These are phyloP conservation scores for Taphrina betulina DNA, from an alignment of 1,139 yeast genomes.

Conservation along the genomic window DNA sequence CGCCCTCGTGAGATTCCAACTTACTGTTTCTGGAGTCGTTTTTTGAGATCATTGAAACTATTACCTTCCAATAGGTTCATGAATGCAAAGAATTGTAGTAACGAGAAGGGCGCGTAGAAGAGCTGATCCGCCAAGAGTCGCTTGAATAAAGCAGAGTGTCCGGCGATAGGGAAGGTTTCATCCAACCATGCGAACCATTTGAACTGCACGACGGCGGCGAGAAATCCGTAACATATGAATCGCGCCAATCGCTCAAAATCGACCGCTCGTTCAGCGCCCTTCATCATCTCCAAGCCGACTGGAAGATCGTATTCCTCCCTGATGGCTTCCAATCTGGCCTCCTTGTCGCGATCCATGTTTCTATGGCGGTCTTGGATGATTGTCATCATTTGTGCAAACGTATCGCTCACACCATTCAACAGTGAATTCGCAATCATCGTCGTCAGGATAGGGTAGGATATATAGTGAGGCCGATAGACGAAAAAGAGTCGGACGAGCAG, in stretches of 20 bases:
- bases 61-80: constrained; percentile 66
- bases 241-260: constrained; percentile 31
- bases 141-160: constrained; percentile 24
- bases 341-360: constrained; percentile 14
- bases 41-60: constrained; percentile 41
- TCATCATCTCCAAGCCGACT: constrained; percentile 23
- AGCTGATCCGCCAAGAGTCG: constrained; percentile 56
- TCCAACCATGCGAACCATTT: constrained; percentile 34
- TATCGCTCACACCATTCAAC: constrained; percentile 26
- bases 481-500: constrained; percentile 19
- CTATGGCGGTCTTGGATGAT: constrained; percentile 6
- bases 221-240: constrained; percentile 29
- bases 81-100: constrained; percentile 64
- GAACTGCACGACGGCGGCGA: constrained; percentile 31
- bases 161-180: constrained; percentile 25
- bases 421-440: constrained; percentile 26
- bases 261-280: constrained; percentile 28
- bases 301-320: constrained; percentile 25
- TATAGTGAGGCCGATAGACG: constrained; percentile 26
- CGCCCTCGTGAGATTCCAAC: background rate
- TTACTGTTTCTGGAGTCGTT: constrained; percentile 32
- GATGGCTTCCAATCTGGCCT: constrained; percentile 22
- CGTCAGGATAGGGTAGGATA: constrained; percentile 31
- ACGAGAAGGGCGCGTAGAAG: constrained; percentile 68
- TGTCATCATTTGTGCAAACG: constrained; percentile 33